A percentile compares a stretch with the other conserved stretches of the same genome.
phyloP scores from a whole-genome alignment of 1,284 basidiomycete species.

The Apiotrichum siamense region DNA sequence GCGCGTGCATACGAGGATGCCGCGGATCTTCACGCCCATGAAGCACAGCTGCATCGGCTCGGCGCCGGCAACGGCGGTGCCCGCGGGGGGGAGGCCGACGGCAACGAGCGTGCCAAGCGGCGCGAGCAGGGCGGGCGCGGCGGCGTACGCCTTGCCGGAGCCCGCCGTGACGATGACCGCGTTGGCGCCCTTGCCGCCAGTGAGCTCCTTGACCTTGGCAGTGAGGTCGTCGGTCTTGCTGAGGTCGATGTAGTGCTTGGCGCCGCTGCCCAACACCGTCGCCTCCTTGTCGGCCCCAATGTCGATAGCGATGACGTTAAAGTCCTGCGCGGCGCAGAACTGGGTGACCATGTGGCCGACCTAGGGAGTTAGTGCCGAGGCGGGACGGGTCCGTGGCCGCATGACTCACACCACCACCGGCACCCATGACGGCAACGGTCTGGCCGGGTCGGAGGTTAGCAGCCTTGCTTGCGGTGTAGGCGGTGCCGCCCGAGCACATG shows the following conservation, averaged over 20 bases:
- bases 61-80: slow-evolving; percentile 36
- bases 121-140: slow-evolving; percentile 8
- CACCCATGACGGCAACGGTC: slow-evolving; percentile 6
- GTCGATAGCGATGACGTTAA: slow-evolving; percentile 14
- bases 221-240: slow-evolving; percentile 3
- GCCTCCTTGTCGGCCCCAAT: slow-evolving; percentile 12
- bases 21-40: slow-evolving; percentile 43
- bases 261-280: slow-evolving; percentile 6
- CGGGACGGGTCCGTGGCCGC: no score
- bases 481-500: slow-evolving; percentile 14
- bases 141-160: slow-evolving; percentile 14
- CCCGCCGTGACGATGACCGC: slow-evolving; percentile 16
- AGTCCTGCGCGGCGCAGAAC: slow-evolving; percentile 13
- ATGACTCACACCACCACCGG: slow-evolving; percentile 13
- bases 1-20: slow-evolving; percentile 33
- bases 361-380: neutral
- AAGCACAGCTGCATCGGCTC: slow-evolving; percentile 37
- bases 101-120: slow-evolving; percentile 9
- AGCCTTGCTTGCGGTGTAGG: slow-evolving; percentile 18
- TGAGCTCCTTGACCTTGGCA: slow-evolving; percentile 8
- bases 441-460: slow-evolving; percentile 8
- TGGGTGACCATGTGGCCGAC: slow-evolving; percentile 18
- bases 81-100: slow-evolving; percentile 15
- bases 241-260: slow-evolving; percentile 10
- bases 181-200: slow-evolving; percentile 11